Evolutionary conservation across 257 asterid species (phyloP).

Genomic region (Oldenlandia corymbosa): DNA sequence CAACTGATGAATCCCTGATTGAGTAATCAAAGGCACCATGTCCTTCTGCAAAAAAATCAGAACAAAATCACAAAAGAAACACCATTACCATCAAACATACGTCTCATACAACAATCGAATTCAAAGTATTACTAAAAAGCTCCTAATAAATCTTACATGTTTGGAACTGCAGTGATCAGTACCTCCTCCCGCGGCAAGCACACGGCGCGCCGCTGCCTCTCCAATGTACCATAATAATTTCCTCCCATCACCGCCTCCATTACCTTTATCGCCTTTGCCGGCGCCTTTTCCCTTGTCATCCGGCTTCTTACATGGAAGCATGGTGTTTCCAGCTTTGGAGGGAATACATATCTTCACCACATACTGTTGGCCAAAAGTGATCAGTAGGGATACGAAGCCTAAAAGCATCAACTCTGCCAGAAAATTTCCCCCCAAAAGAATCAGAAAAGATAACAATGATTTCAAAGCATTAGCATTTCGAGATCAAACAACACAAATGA

Average conservation of each 20-base stretch:
- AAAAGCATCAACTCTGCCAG: constrained; percentile 54
- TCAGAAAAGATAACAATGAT: background rate
- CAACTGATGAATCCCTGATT: constrained; percentile 22
- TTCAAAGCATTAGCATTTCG: background rate
- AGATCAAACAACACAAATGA: background rate
- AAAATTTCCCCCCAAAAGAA: background rate
- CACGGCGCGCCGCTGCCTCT: constrained; percentile 8
- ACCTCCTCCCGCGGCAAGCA: constrained; percentile 15
- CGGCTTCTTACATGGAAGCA: constrained; percentile 51
- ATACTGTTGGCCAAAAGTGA: constrained; percentile 45
- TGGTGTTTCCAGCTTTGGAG: constrained; percentile 32
- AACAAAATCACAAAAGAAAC: background rate
- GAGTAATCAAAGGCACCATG: constrained; percentile 22
- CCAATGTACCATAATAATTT: constrained; percentile 10
- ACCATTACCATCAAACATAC: no score
- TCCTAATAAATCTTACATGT: no score
- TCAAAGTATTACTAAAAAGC: no score
- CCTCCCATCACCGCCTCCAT: background rate
- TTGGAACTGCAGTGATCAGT: constrained; percentile 7
- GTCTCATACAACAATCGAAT: no score
- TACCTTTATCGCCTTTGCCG: background rate
- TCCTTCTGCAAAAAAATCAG: constrained; percentile 2
- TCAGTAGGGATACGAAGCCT: constrained; percentile 62
- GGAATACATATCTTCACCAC: constrained; percentile 52
- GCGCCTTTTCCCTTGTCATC: background rate